Percentiles rank a stretch among this genome's conserved stretches.
Conservation (phyloP, 139 green algal species). For the Edaphochlamys debaryana region DNA sequence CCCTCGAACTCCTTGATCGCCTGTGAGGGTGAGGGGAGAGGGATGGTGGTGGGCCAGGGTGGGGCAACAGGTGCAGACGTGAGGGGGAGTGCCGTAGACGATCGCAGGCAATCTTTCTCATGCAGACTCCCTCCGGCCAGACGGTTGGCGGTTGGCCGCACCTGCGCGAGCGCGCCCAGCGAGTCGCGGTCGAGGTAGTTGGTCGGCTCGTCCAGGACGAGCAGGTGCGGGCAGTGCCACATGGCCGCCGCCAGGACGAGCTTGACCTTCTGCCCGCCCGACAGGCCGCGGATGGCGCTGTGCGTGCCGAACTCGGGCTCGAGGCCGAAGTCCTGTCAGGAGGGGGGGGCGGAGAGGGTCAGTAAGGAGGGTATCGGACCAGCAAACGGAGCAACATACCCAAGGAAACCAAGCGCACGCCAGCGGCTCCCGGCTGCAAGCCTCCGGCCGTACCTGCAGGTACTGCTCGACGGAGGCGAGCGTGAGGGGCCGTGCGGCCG, state of each 20-base stretch:
- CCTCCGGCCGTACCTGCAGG: no score
- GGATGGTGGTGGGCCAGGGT: no score
- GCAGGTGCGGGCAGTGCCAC: constrained; percentile 88
- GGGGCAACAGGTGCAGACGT: no score
- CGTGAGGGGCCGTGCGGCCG: constrained; percentile 81
- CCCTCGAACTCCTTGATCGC: constrained; percentile 78
- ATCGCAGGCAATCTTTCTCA: no score
- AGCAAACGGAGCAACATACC: no score
- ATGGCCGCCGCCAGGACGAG: constrained; percentile 78
- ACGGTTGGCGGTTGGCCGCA: no score
- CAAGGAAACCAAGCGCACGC: no score
- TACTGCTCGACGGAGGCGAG: constrained; percentile 86
- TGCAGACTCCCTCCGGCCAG: no score
- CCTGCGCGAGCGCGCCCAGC: constrained; percentile 81
- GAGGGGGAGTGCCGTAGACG: no score
- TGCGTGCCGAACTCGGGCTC: constrained; percentile 93
- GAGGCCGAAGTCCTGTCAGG: constrained; percentile 84
- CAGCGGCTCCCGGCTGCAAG: no score
- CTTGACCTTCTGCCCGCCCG: constrained; percentile 91
- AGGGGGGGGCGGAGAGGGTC: neutral
- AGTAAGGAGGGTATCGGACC: neutral
- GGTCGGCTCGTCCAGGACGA: constrained; percentile 92
- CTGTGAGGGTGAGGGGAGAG: no score
- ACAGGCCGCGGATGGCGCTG: constrained; percentile 78
- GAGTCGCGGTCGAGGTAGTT: constrained; percentile 91